Evolutionary conservation across 495 filamentous ascomycete species (phyloP).

Genomic region (Xylaria bambusicola): DNA sequence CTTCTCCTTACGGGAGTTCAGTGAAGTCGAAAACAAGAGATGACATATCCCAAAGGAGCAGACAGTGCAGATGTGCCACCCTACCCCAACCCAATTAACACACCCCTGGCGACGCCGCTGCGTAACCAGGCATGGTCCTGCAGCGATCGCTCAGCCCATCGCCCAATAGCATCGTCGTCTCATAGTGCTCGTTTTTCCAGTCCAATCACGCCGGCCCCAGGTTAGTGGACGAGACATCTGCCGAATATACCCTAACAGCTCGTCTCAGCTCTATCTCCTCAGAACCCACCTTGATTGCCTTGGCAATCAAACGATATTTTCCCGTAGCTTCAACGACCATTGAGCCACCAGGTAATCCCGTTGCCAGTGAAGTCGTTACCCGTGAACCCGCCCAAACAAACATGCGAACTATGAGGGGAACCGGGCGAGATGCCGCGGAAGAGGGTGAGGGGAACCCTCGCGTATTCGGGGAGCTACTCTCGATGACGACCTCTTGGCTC

Average conservation of each 20-base stretch:
- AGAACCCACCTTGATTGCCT: conserved; percentile 14
- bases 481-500: conserved; percentile 1
- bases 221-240: conserved; percentile 13
- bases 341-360: conserved; percentile 4
- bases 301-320: conserved; percentile 18
- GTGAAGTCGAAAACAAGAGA: no score
- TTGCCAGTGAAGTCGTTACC: conserved; percentile 1
- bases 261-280: conserved; percentile 17
- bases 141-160: neutral
- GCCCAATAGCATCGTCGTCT: conserved; percentile 3
- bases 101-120: neutral
- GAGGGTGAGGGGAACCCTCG: neutral
- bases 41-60: conserved; percentile 1
- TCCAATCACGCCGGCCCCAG: conserved; percentile 5
- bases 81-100: conserved; percentile 13
- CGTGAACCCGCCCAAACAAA: conserved; percentile 4
- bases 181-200: conserved; percentile 1
- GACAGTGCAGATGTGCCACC: neutral
- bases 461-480: conserved; percentile 1
- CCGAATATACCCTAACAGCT: conserved; percentile 15
- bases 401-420: conserved; percentile 2
- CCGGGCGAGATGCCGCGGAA: neutral
- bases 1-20: no score
- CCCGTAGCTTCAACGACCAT: conserved; percentile 2
- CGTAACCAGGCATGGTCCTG: conserved; percentile 12